Conservation (phyloP, 768 basidiomycete species). For the button mushroom (Agaricus bisporus) region DNA sequence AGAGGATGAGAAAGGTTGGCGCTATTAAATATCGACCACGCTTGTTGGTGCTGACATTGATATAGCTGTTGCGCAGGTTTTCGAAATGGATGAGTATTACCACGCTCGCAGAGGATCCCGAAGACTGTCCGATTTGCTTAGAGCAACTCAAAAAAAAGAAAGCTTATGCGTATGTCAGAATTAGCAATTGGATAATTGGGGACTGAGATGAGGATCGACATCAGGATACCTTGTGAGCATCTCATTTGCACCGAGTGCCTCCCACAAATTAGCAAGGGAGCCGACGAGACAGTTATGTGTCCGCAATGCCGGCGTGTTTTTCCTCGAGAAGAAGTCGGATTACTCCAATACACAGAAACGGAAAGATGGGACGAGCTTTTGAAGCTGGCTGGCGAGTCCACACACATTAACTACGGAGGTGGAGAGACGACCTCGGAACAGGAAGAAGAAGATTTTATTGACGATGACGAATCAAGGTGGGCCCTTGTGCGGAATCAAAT, state of each 20-base stretch:
- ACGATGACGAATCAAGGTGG: slow-evolving; percentile 15
- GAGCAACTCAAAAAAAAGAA: slow-evolving; percentile 26
- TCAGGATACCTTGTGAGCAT: slow-evolving; percentile 39
- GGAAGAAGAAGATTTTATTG: slow-evolving; percentile 30
- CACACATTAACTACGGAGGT: slow-evolving; percentile 29
- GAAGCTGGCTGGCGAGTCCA: slow-evolving; percentile 32
- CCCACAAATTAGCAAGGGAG: slow-evolving; percentile 20
- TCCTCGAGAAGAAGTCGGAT: slow-evolving; percentile 25
- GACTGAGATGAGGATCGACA: not conserved
- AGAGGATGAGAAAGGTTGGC: slow-evolving; percentile 37
- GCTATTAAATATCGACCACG: not conserved
- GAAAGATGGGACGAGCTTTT: slow-evolving; percentile 39
- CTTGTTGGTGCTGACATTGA: not conserved
- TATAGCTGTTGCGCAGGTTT: slow-evolving; percentile 34
- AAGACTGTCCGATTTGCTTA: slow-evolving; percentile 34
- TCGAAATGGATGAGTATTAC: slow-evolving; percentile 29
- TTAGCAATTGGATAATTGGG: not conserved
- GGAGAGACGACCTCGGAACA: slow-evolving; percentile 37
- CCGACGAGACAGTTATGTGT: slow-evolving; percentile 27
- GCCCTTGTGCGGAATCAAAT: not conserved
- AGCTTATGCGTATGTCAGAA: slow-evolving; percentile 26
- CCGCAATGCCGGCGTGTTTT: slow-evolving; percentile 28
- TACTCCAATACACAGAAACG: slow-evolving; percentile 30
- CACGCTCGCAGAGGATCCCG: slow-evolving; percentile 27
- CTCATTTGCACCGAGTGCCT: slow-evolving; percentile 34